Percentiles rank a stretch among this genome's conserved stretches.
These are phyloP conservation scores for Plasmopara muralis DNA, from an alignment of 352 stramenopile species.

Conservation along the genomic window DNA sequence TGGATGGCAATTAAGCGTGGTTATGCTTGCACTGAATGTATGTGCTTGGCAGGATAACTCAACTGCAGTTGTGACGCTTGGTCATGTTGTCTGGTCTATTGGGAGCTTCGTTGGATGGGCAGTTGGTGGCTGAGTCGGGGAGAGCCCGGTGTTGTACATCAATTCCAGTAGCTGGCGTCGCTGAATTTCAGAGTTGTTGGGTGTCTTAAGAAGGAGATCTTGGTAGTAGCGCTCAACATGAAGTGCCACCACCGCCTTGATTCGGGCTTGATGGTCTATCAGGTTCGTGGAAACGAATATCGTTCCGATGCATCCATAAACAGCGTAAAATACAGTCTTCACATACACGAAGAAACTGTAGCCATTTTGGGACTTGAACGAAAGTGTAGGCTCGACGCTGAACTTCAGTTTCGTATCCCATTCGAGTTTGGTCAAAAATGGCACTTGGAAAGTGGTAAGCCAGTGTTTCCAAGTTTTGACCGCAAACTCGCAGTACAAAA, in stretches of 20 bases:
- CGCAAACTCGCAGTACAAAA: background rate
- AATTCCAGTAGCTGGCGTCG: no score
- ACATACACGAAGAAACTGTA: background rate
- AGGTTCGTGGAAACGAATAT: background rate
- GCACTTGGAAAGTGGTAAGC: background rate
- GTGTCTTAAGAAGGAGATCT: background rate
- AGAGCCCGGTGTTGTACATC: no score
- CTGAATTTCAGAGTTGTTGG: background rate
- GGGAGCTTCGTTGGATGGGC: no score
- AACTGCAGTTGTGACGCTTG: no score
- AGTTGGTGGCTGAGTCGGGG: no score
- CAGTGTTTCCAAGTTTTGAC: background rate
- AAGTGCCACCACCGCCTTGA: background rate
- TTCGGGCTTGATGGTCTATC: background rate
- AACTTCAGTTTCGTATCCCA: background rate
- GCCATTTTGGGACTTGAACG: background rate
- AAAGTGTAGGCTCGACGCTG: background rate
- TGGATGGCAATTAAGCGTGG: no score
- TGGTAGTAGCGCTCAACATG: constrained; percentile 2
- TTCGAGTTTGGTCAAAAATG: background rate
- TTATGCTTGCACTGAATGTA: no score
- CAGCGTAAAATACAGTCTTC: background rate
- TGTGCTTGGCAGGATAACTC: no score
- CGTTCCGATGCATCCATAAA: background rate
- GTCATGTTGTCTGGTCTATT: no score